These are phyloP conservation scores for Serpula lacrymans DNA, from an alignment of 768 basidiomycete species.

Conservation along the genomic window DNA sequence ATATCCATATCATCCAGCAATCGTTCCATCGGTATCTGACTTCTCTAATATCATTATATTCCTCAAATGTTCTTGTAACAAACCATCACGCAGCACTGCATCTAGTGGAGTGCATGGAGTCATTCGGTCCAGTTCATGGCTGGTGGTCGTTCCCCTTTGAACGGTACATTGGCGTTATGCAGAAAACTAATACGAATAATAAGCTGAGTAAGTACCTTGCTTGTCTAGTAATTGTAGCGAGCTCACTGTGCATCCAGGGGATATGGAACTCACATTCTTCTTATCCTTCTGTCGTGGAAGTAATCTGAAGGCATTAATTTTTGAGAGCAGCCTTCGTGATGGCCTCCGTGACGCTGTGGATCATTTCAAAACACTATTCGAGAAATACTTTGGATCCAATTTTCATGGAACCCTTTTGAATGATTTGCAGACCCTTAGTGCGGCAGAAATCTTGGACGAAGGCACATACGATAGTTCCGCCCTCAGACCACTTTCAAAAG, in stretches of 20 bases:
- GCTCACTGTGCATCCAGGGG: too few species aligned
- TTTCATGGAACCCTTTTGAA: neutral
- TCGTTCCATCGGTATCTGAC: constrained; percentile 18
- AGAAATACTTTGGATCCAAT: neutral
- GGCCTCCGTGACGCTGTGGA: neutral
- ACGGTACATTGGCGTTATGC: constrained; percentile 29
- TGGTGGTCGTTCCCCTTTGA: constrained; percentile 28
- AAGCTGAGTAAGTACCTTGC: constrained; percentile 28
- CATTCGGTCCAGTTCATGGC: constrained; percentile 25
- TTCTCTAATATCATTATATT: too few species aligned
- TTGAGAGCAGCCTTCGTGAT: too few species aligned
- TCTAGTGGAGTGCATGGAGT: too few species aligned
- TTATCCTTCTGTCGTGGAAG: neutral
- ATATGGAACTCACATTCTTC: neutral
- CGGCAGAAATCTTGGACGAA: neutral
- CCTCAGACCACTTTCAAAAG: neutral
- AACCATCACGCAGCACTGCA: too few species aligned
- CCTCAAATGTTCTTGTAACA: too few species aligned
- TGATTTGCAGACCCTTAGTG: neutral
- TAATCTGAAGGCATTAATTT: neutral
- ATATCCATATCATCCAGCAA: constrained; percentile 7
- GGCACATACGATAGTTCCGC: neutral
- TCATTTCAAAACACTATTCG: neutral
- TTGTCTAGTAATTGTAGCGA: too few species aligned
- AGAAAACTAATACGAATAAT: constrained; percentile 25